Evolutionary conservation across 2,329 filamentous ascomycete species (phyloP), one percentile per base, ranked within the genome.

Genomic region (Talaromyces islandicus): DNA sequence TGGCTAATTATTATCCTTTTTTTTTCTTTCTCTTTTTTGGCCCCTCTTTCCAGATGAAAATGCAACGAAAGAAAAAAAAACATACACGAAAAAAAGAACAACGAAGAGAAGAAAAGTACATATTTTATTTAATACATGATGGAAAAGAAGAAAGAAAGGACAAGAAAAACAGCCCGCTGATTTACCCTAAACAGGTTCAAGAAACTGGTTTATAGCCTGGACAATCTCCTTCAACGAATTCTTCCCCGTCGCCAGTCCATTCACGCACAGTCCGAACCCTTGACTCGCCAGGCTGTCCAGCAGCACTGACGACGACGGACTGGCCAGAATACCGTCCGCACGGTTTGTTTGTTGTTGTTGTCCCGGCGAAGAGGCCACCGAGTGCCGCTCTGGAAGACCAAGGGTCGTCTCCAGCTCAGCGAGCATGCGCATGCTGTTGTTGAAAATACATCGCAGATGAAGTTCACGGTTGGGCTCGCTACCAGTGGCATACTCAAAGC

Each of bases 191-290:
- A 25, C 43, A 38, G 43, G 17, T 14, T 63, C 59, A 17, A 63
- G 32, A 32, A 59, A 25, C 52, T 59, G 59, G 35, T 57, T 59
- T 25, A 63, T 61, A 19, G 59, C 41, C 11, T 58, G 41, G 7
- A 63, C 55, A 10, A 61, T 51, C 25, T 61, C 58, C 54, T 61
- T 59, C 56, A 63, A 51, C 25, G 59, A 53, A 25, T 61, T 61
- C 29, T 59, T 55, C 10, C 46, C 56, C 11, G 56, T 61, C n/a
- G 56, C 56, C 56, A 63, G 27, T 19, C 59, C 59, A 14, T 61
- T 61, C 17, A 61, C 59, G 30, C 59, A 61, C 51, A 61, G 5
- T 12, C 55, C 59, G 10, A 61, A 61, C 14, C 43, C 57, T n/a
- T 61, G 59, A 52, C 43, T 55, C 2, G 57, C 51, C 30, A 59